Percentiles rank a stretch among this genome's conserved stretches.
phyloP scores from a whole-genome alignment of 2,329 filamentous ascomycete species.

The Venturia aucupariae region DNA sequence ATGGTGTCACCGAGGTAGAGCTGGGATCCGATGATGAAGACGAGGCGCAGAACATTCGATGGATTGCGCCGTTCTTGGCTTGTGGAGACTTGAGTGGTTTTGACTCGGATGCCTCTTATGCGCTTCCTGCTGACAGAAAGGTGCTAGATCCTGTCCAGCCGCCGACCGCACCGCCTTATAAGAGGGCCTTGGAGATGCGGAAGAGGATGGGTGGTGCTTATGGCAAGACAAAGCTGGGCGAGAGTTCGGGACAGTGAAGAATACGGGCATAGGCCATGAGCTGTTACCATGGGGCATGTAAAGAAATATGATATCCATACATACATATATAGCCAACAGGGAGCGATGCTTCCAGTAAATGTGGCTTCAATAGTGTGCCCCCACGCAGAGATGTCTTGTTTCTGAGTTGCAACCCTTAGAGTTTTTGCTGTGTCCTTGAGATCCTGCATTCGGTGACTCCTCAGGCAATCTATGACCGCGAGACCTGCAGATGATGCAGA shows the following conservation, averaged over 20 bases:
- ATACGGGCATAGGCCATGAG: no score
- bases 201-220: conserved; percentile 68
- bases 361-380: no score
- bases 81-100: conserved; percentile 92
- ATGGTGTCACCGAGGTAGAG: conserved; percentile 14
- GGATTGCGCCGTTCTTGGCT: conserved; percentile 95
- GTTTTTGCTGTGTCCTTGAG: no score
- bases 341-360: no score
- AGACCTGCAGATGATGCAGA: no score
- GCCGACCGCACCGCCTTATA: conserved; percentile 92
- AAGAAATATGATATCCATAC: no score
- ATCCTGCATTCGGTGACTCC: no score
- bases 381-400: no score
- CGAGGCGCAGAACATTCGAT: conserved; percentile 36
- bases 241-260: neutral
- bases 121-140: conserved; percentile 74
- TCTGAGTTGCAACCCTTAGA: no score
- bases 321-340: no score
- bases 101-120: conserved; percentile 92
- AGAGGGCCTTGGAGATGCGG: conserved; percentile 76
- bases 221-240: conserved; percentile 52
- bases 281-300: no score
- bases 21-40: conserved; percentile 37
- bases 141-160: conserved; percentile 89
- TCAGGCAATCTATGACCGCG: no score